These are phyloP conservation scores for Areca catechu DNA, from an alignment of 176 grass and related monocot species.

Conservation along the genomic window DNA sequence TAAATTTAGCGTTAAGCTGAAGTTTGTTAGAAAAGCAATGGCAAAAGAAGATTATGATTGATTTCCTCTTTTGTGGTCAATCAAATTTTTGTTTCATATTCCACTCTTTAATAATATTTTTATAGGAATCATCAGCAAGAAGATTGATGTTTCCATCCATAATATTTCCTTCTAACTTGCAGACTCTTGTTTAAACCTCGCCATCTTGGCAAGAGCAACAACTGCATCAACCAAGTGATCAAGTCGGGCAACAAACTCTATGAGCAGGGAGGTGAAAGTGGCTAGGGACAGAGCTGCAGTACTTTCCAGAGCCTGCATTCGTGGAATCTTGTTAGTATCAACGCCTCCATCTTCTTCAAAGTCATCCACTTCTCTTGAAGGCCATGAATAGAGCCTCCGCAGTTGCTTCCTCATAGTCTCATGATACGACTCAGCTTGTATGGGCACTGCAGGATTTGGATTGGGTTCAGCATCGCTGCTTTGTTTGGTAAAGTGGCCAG, in stretches of 20 bases:
- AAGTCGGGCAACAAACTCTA: conserved; percentile 47
- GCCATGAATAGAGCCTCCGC: conserved; percentile 28
- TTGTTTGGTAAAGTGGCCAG: not conserved
- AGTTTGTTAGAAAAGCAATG: too few species aligned
- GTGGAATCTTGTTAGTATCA: not conserved
- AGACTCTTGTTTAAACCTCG: conserved; percentile 29
- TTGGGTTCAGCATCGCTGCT: too few species aligned
- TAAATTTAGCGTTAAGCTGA: too few species aligned
- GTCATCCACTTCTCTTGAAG: conserved; percentile 32
- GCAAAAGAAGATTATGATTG: too few species aligned
- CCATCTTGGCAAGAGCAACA: conserved; percentile 28
- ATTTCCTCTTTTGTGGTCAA: too few species aligned
- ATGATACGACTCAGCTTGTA: not conserved
- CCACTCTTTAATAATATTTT: too few species aligned
- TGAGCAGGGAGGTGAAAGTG: conserved; percentile 36
- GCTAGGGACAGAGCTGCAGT: conserved; percentile 29
- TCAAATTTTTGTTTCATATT: too few species aligned
- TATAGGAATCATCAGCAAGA: too few species aligned
- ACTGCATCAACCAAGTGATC: conserved; percentile 46
- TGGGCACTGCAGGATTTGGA: too few species aligned
- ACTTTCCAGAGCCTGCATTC: conserved; percentile 24
- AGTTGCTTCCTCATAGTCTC: conserved; percentile 13
- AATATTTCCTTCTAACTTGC: too few species aligned
- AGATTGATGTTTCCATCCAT: too few species aligned
- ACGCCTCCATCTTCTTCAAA: conserved; percentile 15